phyloP scores from a whole-genome alignment of 108 stramenopile genomes.

The Discostella pseudostelligera region DNA sequence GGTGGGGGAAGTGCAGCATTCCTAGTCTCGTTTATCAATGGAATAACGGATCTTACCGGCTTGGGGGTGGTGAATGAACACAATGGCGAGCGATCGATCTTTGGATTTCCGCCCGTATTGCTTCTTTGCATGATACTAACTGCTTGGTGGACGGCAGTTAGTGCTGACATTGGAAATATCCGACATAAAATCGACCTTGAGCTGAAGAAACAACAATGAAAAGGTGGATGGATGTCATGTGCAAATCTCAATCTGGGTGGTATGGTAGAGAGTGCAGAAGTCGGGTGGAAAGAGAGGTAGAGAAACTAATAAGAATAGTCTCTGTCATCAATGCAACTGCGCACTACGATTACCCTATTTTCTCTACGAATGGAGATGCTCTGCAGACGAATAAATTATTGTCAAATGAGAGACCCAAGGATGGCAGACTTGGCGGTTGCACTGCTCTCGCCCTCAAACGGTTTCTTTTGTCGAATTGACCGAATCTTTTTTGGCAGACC shows the following conservation, averaged over 20 bases:
- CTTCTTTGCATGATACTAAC: slow-evolving; percentile 71
- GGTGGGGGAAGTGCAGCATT: slow-evolving; percentile 90
- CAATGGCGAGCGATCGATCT: slow-evolving; percentile 51
- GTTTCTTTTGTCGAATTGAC: slow-evolving; percentile 57
- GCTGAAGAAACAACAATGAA: slow-evolving; percentile 61
- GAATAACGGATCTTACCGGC: slow-evolving; percentile 51
- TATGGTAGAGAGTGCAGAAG: too few species aligned
- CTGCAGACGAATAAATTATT: background rate
- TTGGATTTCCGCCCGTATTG: slow-evolving; percentile 79
- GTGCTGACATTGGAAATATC: slow-evolving; percentile 78
- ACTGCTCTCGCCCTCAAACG: slow-evolving; percentile 45
- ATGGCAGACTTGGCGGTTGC: slow-evolving; percentile 27
- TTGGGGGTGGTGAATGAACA: slow-evolving; percentile 36
- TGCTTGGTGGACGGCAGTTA: slow-evolving; percentile 85
- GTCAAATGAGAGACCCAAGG: slow-evolving; percentile 40
- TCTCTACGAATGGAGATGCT: too few species aligned
- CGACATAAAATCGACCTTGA: slow-evolving; percentile 74
- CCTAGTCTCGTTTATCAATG: slow-evolving; percentile 64
- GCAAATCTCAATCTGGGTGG: too few species aligned
- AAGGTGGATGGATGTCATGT: too few species aligned
- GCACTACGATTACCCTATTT: too few species aligned
- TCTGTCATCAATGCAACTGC: too few species aligned
- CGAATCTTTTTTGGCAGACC: slow-evolving; percentile 40
- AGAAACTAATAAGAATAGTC: too few species aligned
- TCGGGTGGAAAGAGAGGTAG: too few species aligned